Evolutionary conservation across 495 filamentous ascomycete species (phyloP).

Genomic region (Penicillium atrosanguineum): DNA sequence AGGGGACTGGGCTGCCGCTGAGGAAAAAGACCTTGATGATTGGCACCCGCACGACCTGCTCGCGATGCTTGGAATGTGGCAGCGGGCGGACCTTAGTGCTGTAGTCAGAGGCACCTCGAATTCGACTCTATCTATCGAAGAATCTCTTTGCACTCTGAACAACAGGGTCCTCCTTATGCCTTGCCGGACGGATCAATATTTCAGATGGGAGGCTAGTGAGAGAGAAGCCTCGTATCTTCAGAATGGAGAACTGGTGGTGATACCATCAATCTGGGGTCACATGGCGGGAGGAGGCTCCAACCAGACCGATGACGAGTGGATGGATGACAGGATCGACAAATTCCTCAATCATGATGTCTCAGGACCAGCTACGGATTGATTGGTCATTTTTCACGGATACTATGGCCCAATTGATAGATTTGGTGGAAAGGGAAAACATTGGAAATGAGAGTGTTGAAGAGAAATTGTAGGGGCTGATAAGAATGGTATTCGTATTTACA

Average conservation of each 20-base stretch:
- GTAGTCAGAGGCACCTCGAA: constrained; percentile 45
- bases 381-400: too few species aligned
- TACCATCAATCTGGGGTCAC: constrained; percentile 64
- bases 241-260: constrained; percentile 45
- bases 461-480: too few species aligned
- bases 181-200: constrained; percentile 62
- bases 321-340: constrained; percentile 50
- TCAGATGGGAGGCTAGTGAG: constrained; percentile 57
- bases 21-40: constrained; percentile 34
- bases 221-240: constrained; percentile 49
- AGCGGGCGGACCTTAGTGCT: constrained; percentile 53
- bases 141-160: constrained; percentile 53
- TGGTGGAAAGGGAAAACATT: too few species aligned
- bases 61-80: constrained; percentile 64
- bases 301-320: constrained; percentile 56
- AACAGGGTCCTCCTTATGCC: constrained; percentile 58
- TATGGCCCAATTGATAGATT: too few species aligned
- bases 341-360: constrained; percentile 19
- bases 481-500: too few species aligned
- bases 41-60: constrained; percentile 60
- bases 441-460: too few species aligned
- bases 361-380: too few species aligned
- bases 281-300: constrained; percentile 53
- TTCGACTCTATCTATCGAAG: constrained; percentile 44
- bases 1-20: constrained; percentile 59